A percentile compares a stretch with the other conserved stretches of the same genome.
Conservation (phyloP, 495 filamentous ascomycete genomes). For the Penicillium psychrofluorescens region DNA sequence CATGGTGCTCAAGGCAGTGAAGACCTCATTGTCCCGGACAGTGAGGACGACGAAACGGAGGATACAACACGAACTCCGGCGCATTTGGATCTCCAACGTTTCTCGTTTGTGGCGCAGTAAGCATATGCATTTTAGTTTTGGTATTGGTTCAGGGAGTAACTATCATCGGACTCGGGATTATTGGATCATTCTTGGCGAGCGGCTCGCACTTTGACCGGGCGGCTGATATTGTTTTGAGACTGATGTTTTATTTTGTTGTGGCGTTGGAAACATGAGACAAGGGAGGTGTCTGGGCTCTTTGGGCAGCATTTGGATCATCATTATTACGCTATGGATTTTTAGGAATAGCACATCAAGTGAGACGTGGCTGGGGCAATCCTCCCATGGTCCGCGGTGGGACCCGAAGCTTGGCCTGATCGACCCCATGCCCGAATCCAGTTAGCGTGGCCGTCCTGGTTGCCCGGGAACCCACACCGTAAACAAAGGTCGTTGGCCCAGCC, state of each 20-base stretch:
- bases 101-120: slow-evolving; percentile 40
- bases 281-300: too few species aligned
- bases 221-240: not conserved
- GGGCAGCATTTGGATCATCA: too few species aligned
- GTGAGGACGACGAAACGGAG: slow-evolving; percentile 55
- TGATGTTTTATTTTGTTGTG: not conserved
- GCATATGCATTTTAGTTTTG: slow-evolving; percentile 7
- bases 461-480: slow-evolving; percentile 35
- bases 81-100: slow-evolving; percentile 45
- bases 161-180: slow-evolving; percentile 6
- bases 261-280: too few species aligned
- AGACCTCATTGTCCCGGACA: slow-evolving; percentile 65
- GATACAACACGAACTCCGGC: slow-evolving; percentile 14
- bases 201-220: slow-evolving; percentile 3
- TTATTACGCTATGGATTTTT: too few species aligned
- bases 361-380: too few species aligned
- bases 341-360: too few species aligned
- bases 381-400: not conserved
- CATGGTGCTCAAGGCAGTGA: slow-evolving; percentile 55
- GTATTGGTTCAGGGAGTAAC: slow-evolving; percentile 4
- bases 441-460: slow-evolving; percentile 30
- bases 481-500: slow-evolving; percentile 43
- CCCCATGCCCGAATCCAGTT: slow-evolving; percentile 10
- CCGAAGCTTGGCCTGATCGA: not conserved
- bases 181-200: slow-evolving; percentile 4